Conservation (phyloP, 768 basidiomycete genomes). For the Leucocoprinus leucothites region DNA sequence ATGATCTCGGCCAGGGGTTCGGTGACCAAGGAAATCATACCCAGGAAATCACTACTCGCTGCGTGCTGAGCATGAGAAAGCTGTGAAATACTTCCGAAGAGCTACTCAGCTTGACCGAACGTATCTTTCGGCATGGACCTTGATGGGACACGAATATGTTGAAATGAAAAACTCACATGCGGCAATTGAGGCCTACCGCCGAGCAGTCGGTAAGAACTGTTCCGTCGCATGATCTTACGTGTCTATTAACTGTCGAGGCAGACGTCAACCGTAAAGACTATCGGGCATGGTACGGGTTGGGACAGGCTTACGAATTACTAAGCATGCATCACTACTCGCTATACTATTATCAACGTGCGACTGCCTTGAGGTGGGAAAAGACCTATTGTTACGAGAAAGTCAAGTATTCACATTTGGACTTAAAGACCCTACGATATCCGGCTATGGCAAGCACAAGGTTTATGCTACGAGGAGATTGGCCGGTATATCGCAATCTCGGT, state of each 20-base stretch:
- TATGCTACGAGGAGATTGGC: constrained; percentile 91
- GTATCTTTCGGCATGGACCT: constrained; percentile 95
- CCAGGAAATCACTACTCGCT: constrained; percentile 97
- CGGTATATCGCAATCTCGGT: constrained; percentile 40
- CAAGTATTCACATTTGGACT: neutral
- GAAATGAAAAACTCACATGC: constrained; percentile 99
- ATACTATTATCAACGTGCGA: constrained; percentile 95
- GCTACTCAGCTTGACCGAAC: constrained; percentile 94
- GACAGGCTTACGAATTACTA: constrained; percentile 94
- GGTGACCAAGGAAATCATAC: too few species aligned
- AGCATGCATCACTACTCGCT: constrained; percentile 97
- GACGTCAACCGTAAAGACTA: constrained; percentile 98
- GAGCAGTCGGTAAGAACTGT: constrained; percentile 79
- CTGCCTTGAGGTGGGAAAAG: constrained; percentile 72
- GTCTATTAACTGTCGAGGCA: constrained; percentile 24
- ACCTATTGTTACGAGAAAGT: neutral
- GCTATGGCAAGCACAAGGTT: constrained; percentile 92
- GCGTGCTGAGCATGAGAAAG: constrained; percentile 91
- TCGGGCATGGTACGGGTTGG: constrained; percentile 97
- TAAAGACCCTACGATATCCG: constrained; percentile 91
- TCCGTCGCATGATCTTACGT: neutral
- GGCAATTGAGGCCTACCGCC: constrained; percentile 94
- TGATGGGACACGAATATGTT: constrained; percentile 99
- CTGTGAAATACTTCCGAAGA: constrained; percentile 90
- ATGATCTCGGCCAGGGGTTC: neutral